A percentile compares a stretch with the other conserved stretches of the same genome.
Evolutionary conservation across 495 filamentous ascomycete genomes (phyloP).

Genomic region (Daldinia caldariorum): DNA sequence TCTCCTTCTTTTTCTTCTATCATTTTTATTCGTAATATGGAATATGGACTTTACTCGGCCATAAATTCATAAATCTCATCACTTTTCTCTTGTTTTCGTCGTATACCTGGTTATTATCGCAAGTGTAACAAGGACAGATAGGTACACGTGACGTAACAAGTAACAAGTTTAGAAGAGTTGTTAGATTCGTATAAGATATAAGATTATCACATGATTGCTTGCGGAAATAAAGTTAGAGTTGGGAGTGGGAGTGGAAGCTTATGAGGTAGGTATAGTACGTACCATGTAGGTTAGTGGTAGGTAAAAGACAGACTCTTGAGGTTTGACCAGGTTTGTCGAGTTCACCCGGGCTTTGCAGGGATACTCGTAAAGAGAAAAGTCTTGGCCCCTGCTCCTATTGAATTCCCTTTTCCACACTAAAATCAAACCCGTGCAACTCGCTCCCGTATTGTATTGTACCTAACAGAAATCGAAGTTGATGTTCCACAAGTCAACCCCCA

Average conservation of each 20-base stretch:
- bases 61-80: neutral
- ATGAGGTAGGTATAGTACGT: neutral
- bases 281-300: neutral
- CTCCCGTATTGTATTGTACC: neutral
- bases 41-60: neutral
- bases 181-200: conserved; percentile 17
- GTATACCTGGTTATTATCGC: neutral
- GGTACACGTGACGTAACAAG: conserved; percentile 3
- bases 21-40: neutral
- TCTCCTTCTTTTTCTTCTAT: neutral
- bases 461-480: neutral
- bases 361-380: conserved; percentile 11
- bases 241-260: too few species aligned
- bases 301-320: conserved; percentile 7
- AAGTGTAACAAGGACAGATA: conserved; percentile 12
- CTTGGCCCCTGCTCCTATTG: conserved; percentile 27
- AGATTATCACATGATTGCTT: conserved; percentile 31
- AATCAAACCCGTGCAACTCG: conserved; percentile 11
- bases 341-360: conserved; percentile 12
- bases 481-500: conserved; percentile 10
- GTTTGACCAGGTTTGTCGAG: neutral
- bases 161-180: neutral
- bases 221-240: conserved; percentile 1
- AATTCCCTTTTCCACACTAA: conserved; percentile 8
- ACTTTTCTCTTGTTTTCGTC: neutral